Percentiles rank a stretch among this genome's conserved stretches.
Evolutionary conservation across 2,329 filamentous ascomycete species (phyloP).

Genomic region (Cucurbitaria berberidis): DNA sequence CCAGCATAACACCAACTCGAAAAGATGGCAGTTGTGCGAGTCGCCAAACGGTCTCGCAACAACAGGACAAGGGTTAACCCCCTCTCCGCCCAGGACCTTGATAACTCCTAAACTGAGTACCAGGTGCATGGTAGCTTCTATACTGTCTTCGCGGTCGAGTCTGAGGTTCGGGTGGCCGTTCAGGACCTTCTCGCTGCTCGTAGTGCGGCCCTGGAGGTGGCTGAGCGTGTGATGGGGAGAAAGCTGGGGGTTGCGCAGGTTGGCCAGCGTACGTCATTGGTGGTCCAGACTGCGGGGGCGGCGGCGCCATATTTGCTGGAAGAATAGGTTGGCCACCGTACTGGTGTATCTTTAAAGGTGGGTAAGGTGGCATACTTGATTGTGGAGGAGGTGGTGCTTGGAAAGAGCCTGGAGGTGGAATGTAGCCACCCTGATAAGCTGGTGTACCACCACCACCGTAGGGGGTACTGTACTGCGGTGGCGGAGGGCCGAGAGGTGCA

Average conservation of each 20-base stretch:
- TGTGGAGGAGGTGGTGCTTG: conserved; percentile 41
- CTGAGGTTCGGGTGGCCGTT: conserved; percentile 29
- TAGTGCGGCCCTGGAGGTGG: conserved; percentile 24
- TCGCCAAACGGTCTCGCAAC: neutral
- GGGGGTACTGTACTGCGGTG: conserved; percentile 56
- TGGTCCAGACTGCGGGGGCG: conserved; percentile 24
- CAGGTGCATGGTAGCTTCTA: conserved; percentile 40
- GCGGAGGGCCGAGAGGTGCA: conserved; percentile 23
- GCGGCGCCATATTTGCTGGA: conserved; percentile 47
- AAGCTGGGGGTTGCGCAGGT: conserved; percentile 12
- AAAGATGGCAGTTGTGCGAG: neutral
- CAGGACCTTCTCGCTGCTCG: conserved; percentile 27
- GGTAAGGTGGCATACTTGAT: conserved; percentile 30
- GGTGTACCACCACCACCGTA: conserved; percentile 27
- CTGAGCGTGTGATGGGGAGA: conserved; percentile 30
- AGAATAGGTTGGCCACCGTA: conserved; percentile 51
- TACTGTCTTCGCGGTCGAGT: conserved; percentile 38
- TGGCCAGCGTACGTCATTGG: conserved; percentile 22
- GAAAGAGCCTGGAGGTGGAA: conserved; percentile 42
- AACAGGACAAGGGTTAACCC: conserved; percentile 11
- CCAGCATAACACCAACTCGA: no score
- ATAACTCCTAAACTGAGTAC: conserved; percentile 43
- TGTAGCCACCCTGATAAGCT: conserved; percentile 38
- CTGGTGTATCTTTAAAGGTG: conserved; percentile 46
- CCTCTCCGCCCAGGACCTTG: conserved; percentile 39